Evolutionary conservation across 2,329 filamentous ascomycete species (phyloP), one percentile per base, ranked within the genome.

Genomic region (Clarireedia monteithiana): DNA sequence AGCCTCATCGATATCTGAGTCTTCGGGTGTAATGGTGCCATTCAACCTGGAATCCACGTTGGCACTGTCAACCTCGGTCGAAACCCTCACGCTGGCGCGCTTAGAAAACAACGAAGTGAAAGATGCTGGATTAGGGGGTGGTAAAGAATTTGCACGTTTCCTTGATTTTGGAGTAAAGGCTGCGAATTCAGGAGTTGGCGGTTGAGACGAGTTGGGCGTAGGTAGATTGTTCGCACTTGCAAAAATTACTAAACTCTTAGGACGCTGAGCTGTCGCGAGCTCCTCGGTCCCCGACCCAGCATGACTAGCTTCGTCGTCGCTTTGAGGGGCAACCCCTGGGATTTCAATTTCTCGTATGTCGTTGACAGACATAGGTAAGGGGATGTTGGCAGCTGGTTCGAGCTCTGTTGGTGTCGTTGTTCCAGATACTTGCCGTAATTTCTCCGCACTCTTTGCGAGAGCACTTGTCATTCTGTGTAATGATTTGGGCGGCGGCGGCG

Each of bases 311-410:
- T 86, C 85, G 14, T 85, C 84, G 55, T 89, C 84, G 56, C 77
- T 82, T 61, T 83, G 78, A 12, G 69, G 70, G 1, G 79, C 81
- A 5, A 90, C 75, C 0, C 86, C 87, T 3, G 88, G 87, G 46
- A 90, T 80, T 65, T 94, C 88, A 44, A 95, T 94, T 67, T 95
- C 89, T 47, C 85, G 79, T 6, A 92, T 73, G 66, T 95, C 89
- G 48, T 83, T 78, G 38, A 82, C 76, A 24, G 76, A 76, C 42
- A 85, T 74, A 0, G 88, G 88, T 9, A 94, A 73, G n/a, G 88
- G 83, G 59, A 91, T 79, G 42, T 77, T 75, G 6, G 81, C 78
- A 7, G 85, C 78, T 53, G 61, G 53, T 36, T 68, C 63, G 46
- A 62, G 48, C 54, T 65, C 65, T 24, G 60, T 57, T 26, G 65